Evolutionary conservation across 441 rosid genomes (phyloP).

Genomic region (Breynia disticha): DNA sequence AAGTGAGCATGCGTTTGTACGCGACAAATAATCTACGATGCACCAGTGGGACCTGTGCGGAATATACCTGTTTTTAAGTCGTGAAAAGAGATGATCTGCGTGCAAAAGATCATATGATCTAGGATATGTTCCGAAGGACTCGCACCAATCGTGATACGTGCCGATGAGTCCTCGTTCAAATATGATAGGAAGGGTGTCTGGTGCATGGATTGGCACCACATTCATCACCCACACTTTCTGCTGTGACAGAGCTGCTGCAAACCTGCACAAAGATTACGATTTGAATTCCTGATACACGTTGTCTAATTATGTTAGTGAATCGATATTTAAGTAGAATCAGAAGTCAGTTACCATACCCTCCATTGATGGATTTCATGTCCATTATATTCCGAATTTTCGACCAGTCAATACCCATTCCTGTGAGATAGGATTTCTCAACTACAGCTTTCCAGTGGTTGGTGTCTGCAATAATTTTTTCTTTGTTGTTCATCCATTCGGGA

Average conservation of each 20-base stretch:
- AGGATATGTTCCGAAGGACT: constrained; percentile 77
- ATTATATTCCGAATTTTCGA: constrained; percentile 61
- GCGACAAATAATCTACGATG: too few species aligned
- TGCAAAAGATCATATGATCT: constrained; percentile 89
- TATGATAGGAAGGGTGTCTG: constrained; percentile 80
- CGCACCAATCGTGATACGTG: constrained; percentile 93
- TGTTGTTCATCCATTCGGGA: constrained; percentile 77
- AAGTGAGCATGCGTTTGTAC: not conserved
- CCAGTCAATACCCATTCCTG: constrained; percentile 85
- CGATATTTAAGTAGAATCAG: constrained; percentile 4
- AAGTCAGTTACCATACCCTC: constrained; percentile 49
- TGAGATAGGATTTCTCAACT: constrained; percentile 66
- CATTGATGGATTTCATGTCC: constrained; percentile 95
- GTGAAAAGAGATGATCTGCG: constrained; percentile 91
- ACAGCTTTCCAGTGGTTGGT: constrained; percentile 69
- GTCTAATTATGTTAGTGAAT: not conserved
- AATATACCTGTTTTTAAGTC: constrained; percentile 73
- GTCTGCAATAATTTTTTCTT: constrained; percentile 52
- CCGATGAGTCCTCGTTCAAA: constrained; percentile 75
- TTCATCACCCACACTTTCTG: constrained; percentile 89
- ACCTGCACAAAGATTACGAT: constrained; percentile 33
- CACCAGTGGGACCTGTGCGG: too few species aligned
- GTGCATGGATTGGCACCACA: constrained; percentile 78
- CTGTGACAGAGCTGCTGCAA: constrained; percentile 71
- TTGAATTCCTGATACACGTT: not conserved